Evolutionary conservation across 345 rosid genomes (phyloP).

Genomic region (Kernera saxatilis): DNA sequence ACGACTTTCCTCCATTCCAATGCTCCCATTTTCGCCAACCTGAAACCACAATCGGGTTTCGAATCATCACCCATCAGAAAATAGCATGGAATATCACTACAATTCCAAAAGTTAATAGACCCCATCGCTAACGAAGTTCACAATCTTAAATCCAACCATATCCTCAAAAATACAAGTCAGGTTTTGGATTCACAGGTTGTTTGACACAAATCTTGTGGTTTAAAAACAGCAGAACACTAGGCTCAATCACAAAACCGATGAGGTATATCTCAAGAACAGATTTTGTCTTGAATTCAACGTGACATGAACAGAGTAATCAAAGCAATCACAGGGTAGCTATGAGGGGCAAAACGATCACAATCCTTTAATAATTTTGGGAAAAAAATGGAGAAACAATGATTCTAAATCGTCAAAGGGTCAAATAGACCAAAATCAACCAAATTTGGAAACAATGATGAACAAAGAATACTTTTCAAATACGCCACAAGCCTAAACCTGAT

Average conservation of each 20-base stretch:
- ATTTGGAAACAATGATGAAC: background rate
- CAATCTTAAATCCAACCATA: background rate
- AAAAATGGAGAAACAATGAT: too few relatives aligned
- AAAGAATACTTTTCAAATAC: background rate
- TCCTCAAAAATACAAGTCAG: background rate
- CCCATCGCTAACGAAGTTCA: background rate
- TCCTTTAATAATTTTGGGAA: too few relatives aligned
- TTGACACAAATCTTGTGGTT: background rate
- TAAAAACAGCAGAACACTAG: background rate
- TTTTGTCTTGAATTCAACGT: background rate
- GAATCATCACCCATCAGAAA: background rate
- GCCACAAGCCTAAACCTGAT: constrained; percentile 3
- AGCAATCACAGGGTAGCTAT: background rate
- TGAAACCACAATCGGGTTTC: constrained; percentile 21
- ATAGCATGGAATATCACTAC: background rate
- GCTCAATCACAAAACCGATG: background rate
- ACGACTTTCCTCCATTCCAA: constrained; percentile 60
- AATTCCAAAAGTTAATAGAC: background rate
- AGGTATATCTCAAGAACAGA: constrained; percentile 2
- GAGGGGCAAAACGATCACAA: too few relatives aligned
- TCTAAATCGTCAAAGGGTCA: background rate
- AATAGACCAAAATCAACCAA: background rate
- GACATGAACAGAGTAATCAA: background rate
- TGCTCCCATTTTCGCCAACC: constrained; percentile 84
- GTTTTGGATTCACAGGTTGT: background rate